Base-by-base conservation (phyloP, 176 grass and related monocot species). In the Musa beccarii region DNA sequence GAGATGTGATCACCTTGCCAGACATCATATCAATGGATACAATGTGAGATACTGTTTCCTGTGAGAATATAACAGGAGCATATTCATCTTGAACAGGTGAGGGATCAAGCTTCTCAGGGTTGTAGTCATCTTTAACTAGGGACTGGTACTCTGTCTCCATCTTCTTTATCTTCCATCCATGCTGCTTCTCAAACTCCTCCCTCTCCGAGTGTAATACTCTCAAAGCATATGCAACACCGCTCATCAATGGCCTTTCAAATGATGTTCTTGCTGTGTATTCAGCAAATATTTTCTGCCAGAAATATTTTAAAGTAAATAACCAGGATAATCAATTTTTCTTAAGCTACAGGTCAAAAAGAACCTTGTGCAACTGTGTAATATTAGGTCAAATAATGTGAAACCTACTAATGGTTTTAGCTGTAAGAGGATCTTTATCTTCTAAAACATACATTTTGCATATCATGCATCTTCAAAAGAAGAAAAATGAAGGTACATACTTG, bases 11-110 rank as follows among this genome's bases (percentile, higher is more conserved):
- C 64, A 93, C 90, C 87, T 89, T 89, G 49, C 90, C 90, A 66
- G 87, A 93, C 90, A 93, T 83, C 90, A 93, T 93, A 85, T 93
- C 90, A 75, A 93, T 76, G 12, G 87, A 93, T 70, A 93, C 78
- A 24, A 93, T 89, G 66, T 93, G 90, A 69, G 88, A 89, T 52
- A 93, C 90, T 20, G 90, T 89, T 85, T 93, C 84, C 71, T 93
- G 90, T 17, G 90, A 89, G 80, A 93, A 93, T 80, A 93, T 93
- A 71, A 93, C 90, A 68, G 87, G 90, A 24, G 90, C 90, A 73
- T 93, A 93, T 79, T 89, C 90, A 75, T 85, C 74, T 79, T 89
- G 76, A 72, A 81, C 65, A 54, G 90, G 90, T 51, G 90, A 85
- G n/a, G 87, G 87, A 68, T 89, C 81, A 68, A 93, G 90, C n/a